Percentiles rank a stretch among this genome's conserved stretches.
Evolutionary conservation across 176 grass and related monocot genomes (phyloP).

Genomic region (Triticum aestivum): IWGSC_CS_RefSeq_v2.1 NC_057812.1:54234882-54235381

Average conservation of each 20-base stretch:
- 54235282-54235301: constrained; percentile 96
- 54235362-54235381: constrained; percentile 23
- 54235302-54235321: constrained; percentile 71
- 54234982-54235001: constrained; percentile 5
- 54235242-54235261: constrained; percentile 16
- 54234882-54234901: constrained; percentile 19
- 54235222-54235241: not conserved
- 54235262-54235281: constrained; percentile 61
- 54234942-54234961: constrained; percentile 91
- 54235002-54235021: not conserved
- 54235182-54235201: not conserved
- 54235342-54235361: constrained; percentile 68
- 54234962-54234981: constrained; percentile 74
- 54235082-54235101: not conserved
- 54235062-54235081: not conserved
- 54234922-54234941: constrained; percentile 95
- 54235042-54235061: not conserved
- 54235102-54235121: not conserved
- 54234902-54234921: constrained; percentile 65
- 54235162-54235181: not conserved
- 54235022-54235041: not conserved
- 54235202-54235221: not conserved
- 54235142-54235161: not conserved
- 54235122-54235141: not conserved
- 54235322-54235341: constrained; percentile 59